These are phyloP conservation scores for Arthrobotrys iridis DNA, from an alignment of 2,329 filamentous ascomycete species.

Conservation along the genomic window DNA sequence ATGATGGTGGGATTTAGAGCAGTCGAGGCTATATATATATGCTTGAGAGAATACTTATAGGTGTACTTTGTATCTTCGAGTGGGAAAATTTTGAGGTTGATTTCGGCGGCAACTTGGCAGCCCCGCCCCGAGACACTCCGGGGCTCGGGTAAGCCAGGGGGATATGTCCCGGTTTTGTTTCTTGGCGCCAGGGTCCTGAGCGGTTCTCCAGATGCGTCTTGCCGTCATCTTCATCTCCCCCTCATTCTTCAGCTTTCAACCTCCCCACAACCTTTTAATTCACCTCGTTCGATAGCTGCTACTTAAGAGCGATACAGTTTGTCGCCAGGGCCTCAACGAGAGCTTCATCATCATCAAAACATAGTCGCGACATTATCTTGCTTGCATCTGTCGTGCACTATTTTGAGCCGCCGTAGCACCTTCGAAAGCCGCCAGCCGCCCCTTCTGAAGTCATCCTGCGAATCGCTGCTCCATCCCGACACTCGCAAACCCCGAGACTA, in stretches of 20 bases:
- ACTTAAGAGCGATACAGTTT: too few species aligned
- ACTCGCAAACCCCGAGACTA: constrained; percentile 5
- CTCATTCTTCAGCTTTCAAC: background rate
- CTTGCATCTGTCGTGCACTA: background rate
- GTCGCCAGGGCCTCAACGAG: too few species aligned
- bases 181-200: constrained; percentile 24
- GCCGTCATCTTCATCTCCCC: background rate
- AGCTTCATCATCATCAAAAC: too few species aligned
- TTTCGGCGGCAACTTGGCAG: constrained; percentile 9
- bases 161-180: background rate
- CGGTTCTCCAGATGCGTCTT: background rate
- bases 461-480: constrained; percentile 2
- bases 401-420: background rate
- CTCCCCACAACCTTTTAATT: too few species aligned
- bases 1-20: constrained; percentile 49
- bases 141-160: background rate
- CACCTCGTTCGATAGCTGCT: too few species aligned
- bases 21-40: background rate
- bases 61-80: background rate
- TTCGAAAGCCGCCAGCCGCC: too few species aligned
- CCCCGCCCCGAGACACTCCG: constrained; percentile 5
- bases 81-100: constrained; percentile 27
- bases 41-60: background rate
- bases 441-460: too few species aligned
- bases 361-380: too few species aligned